Percentiles rank a stretch among this genome's conserved stretches.
Conservation (phyloP, 2,329 filamentous ascomycete genomes). For the Sordariomycetes sp. region DNA sequence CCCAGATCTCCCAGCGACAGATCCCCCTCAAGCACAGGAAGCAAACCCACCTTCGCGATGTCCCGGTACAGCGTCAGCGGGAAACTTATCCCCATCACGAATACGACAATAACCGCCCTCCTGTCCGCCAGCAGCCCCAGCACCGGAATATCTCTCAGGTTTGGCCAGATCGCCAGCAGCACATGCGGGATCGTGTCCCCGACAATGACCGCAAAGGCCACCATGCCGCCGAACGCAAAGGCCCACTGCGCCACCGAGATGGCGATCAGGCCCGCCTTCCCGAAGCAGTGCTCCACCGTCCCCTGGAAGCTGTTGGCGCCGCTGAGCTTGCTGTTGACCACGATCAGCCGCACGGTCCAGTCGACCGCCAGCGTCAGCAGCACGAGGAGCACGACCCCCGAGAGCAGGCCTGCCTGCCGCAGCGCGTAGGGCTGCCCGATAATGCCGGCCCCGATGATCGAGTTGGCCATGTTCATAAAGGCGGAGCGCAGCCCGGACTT, state of each 20-base stretch:
- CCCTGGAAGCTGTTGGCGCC: constrained; percentile 91
- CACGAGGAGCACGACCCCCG: constrained; percentile 69
- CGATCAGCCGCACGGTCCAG: constrained; percentile 96
- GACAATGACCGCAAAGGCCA: constrained; percentile 95
- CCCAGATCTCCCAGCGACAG: background rate
- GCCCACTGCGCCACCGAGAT: constrained; percentile 90
- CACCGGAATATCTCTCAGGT: constrained; percentile 59
- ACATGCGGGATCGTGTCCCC: constrained; percentile 95
- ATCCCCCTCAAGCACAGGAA: background rate
- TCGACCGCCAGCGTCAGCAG: constrained; percentile 76
- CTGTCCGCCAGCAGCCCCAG: constrained; percentile 75
- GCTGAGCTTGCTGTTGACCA: constrained; percentile 94
- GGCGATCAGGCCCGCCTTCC: constrained; percentile 74
- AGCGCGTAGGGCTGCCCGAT: constrained; percentile 93
- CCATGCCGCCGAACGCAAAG: constrained; percentile 98
- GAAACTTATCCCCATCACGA: constrained; percentile 77
- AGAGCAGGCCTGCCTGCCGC: constrained; percentile 75
- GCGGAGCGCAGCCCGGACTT: constrained; percentile 79
- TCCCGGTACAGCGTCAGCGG: constrained; percentile 90
- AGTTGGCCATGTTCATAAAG: constrained; percentile 99
- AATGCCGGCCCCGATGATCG: constrained; percentile 75
- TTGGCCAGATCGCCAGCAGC: constrained; percentile 70
- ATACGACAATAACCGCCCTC: constrained; percentile 76
- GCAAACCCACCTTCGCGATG: constrained; percentile 75
- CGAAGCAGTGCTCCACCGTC: constrained; percentile 93